Evolutionary conservation across 345 rosid species (phyloP).

Genomic region (Eucalyptus rudis): DNA sequence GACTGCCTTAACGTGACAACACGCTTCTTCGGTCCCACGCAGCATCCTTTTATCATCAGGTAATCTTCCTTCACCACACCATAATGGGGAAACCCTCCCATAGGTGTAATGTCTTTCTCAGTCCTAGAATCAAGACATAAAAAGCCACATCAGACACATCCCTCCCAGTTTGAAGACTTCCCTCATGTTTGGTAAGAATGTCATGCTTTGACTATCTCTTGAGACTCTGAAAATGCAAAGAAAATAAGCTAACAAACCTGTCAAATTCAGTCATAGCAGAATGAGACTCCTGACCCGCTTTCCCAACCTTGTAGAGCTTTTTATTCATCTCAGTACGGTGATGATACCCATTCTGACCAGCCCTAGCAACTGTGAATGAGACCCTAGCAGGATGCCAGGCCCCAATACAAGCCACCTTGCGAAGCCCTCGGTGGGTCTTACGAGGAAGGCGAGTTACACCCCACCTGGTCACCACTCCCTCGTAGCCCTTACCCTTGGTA

Average conservation of each 20-base stretch:
- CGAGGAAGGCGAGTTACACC: slow-evolving; percentile 94
- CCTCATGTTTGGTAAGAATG: neutral
- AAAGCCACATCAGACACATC: neutral
- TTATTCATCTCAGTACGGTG: slow-evolving; percentile 93
- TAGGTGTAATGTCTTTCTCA: slow-evolving; percentile 83
- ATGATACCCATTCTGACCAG: slow-evolving; percentile 91
- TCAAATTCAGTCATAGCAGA: slow-evolving; percentile 68
- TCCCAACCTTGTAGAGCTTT: slow-evolving; percentile 77
- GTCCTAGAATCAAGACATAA: slow-evolving; percentile 16
- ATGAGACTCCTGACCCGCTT: slow-evolving; percentile 68
- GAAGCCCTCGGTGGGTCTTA: slow-evolving; percentile 92
- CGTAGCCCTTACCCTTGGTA: slow-evolving; percentile 87
- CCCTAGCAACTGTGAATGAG: slow-evolving; percentile 91
- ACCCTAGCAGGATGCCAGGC: slow-evolving; percentile 99
- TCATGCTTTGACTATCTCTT: neutral
- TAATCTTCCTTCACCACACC: slow-evolving; percentile 81
- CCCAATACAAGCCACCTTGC: slow-evolving; percentile 94
- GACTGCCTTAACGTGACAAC: slow-evolving; percentile 83
- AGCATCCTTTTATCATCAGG: slow-evolving; percentile 77
- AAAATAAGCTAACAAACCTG: slow-evolving; percentile 22
- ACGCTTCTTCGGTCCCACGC: slow-evolving; percentile 88
- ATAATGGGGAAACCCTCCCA: slow-evolving; percentile 91
- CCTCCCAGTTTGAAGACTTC: neutral
- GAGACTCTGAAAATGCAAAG: neutral
- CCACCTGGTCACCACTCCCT: slow-evolving; percentile 96